Percentiles rank a stretch among this genome's conserved stretches.
phyloP scores from a whole-genome alignment of 345 rosid genomes.

The Lenwebbia sp. region DNA sequence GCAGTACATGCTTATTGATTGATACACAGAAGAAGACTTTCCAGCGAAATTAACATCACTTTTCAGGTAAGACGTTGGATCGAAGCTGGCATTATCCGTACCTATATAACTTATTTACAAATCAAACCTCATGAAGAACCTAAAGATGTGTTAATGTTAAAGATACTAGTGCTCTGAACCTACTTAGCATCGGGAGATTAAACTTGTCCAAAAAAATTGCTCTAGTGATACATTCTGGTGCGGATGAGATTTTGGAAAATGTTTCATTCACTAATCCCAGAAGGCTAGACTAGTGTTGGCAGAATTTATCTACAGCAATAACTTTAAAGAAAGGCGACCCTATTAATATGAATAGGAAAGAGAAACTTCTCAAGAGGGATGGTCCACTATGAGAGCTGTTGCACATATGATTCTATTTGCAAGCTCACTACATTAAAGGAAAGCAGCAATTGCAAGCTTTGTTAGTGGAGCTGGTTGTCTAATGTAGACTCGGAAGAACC shows the following conservation, averaged over 20 bases:
- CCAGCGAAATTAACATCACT: background rate
- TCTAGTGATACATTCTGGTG: background rate
- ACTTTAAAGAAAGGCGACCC: background rate
- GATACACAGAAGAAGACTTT: background rate
- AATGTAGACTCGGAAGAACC: background rate
- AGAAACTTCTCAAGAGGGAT: background rate
- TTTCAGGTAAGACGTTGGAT: background rate
- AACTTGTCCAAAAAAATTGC: background rate
- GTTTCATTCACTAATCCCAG: background rate
- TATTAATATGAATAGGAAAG: background rate
- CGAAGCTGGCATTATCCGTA: background rate
- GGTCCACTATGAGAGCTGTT: background rate
- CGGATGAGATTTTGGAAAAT: background rate
- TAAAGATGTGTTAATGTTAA: background rate
- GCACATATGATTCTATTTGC: background rate
- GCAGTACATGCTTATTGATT: background rate
- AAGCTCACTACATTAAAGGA: background rate
- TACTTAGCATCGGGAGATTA: background rate
- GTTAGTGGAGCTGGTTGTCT: background rate
- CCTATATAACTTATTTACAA: background rate
- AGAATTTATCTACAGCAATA: background rate
- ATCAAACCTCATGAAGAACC: background rate
- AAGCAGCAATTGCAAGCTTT: background rate
- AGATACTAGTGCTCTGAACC: background rate
- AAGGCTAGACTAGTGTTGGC: background rate